These are phyloP conservation scores for Dentipellis fragilis DNA, from an alignment of 768 basidiomycete genomes.

Conservation along the genomic window DNA sequence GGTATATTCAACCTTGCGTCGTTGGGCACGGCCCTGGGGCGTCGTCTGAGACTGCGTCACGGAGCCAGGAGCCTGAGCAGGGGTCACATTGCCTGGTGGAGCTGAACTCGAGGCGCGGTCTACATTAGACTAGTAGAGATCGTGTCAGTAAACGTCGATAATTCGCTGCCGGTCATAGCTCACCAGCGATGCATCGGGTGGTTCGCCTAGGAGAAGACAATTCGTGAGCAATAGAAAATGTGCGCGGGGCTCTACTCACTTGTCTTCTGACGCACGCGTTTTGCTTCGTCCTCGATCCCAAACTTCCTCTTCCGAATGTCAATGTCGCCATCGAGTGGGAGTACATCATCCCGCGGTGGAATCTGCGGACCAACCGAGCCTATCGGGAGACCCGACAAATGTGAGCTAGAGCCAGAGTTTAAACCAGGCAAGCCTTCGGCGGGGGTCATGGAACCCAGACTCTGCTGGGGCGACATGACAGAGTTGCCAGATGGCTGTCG, in stretches of 20 bases:
- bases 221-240: neutral
- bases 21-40: conserved; percentile 40
- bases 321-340: conserved; percentile 44
- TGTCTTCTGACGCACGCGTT: conserved; percentile 64
- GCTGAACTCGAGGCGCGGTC: conserved; percentile 11
- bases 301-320: conserved; percentile 67
- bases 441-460: conserved; percentile 5
- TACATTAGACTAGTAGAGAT: conserved; percentile 13
- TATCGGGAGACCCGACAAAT: conserved; percentile 6
- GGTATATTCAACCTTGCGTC: conserved; percentile 82
- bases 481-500: conserved; percentile 7
- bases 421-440: conserved; percentile 9
- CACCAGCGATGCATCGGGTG: conserved; percentile 20
- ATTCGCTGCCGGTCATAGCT: conserved; percentile 3
- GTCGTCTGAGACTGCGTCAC: conserved; percentile 14
- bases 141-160: neutral
- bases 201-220: conserved; percentile 12
- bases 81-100: conserved; percentile 11
- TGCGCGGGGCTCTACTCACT: conserved; percentile 31
- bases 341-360: conserved; percentile 3
- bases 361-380: conserved; percentile 2
- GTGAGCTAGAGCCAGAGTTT: neutral
- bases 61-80: neutral
- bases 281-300: conserved; percentile 51
- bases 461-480: neutral